phyloP scores from a whole-genome alignment of 164 flowering plant species.

The Liquidambar formosana region DNA sequence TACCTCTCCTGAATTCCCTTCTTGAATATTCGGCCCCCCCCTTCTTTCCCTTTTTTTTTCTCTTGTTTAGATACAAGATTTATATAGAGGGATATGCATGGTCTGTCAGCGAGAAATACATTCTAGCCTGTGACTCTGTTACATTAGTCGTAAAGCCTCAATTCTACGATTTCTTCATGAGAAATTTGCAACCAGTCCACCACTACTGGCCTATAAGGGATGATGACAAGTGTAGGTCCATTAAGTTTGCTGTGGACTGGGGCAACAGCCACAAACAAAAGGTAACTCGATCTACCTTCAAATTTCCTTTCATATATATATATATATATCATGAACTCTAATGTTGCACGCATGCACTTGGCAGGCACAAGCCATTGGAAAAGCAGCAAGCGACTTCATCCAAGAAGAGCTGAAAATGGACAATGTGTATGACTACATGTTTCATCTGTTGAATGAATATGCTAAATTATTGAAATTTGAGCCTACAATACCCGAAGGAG shows the following conservation, averaged over 20 bases:
- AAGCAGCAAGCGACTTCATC: slow-evolving; percentile 9
- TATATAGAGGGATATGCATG: slow-evolving; percentile 29
- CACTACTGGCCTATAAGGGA: slow-evolving; percentile 29
- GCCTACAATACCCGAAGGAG: slow-evolving; percentile 12
- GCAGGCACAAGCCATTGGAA: slow-evolving; percentile 15
- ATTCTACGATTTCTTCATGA: slow-evolving; percentile 25
- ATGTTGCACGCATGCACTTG: neutral
- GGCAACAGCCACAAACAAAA: slow-evolving; percentile 19
- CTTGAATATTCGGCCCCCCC: no score
- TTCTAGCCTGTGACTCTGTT: slow-evolving; percentile 23
- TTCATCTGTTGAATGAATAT: slow-evolving; percentile 18
- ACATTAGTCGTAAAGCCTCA: slow-evolving; percentile 14
- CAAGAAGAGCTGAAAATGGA: slow-evolving; percentile 16
- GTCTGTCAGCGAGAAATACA: slow-evolving; percentile 31
- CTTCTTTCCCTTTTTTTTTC: no score
- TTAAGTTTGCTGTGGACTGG: slow-evolving; percentile 27
- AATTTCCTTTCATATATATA: no score
- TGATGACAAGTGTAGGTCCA: slow-evolving; percentile 15
- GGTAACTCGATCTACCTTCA: no score
- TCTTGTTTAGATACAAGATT: slow-evolving; percentile 30
- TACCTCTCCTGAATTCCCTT: no score
- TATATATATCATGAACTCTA: no score
- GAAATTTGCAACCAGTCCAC: slow-evolving; percentile 16
- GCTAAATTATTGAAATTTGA: slow-evolving; percentile 18
- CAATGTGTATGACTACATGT: slow-evolving; percentile 19